Conservation (phyloP, 306 rosid genomes). For the Lathyrus oleraceus region DNA sequence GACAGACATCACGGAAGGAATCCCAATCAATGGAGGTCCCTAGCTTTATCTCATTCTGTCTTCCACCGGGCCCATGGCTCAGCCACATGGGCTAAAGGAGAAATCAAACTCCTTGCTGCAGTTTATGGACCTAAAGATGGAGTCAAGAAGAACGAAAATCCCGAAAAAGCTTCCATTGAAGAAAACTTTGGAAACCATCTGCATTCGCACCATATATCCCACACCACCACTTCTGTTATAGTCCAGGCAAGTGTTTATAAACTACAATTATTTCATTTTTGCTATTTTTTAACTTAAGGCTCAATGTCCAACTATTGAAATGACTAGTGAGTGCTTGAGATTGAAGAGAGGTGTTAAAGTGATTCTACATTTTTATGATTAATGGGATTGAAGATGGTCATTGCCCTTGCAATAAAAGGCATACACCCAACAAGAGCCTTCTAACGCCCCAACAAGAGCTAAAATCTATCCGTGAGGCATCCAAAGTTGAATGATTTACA, state of each 20-base stretch:
- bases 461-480: no score
- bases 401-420: no score
- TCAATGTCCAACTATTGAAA: background rate
- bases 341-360: conserved; percentile 15
- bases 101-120: conserved; percentile 82
- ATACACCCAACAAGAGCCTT: no score
- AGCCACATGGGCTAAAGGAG: conserved; percentile 89
- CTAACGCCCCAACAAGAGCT: no score
- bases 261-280: background rate
- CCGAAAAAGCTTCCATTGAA: conserved; percentile 81
- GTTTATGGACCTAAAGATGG: conserved; percentile 88
- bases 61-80: conserved; percentile 94
- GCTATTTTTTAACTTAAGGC: background rate
- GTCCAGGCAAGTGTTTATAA: conserved; percentile 71
- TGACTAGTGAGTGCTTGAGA: conserved; percentile 6
- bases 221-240: conserved; percentile 71
- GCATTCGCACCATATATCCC: conserved; percentile 68
- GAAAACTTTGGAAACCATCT: conserved; percentile 77
- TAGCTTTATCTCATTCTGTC: conserved; percentile 66
- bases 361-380: no score
- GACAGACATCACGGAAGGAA: conserved; percentile 72
- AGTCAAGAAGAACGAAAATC: no score
- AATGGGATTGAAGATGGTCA: no score
- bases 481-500: no score
- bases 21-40: conserved; percentile 74